Evolutionary conservation across 1,284 basidiomycete genomes (phyloP), one percentile per base, ranked within the genome.

Genomic region (Anthracocystis setariae): DNA sequence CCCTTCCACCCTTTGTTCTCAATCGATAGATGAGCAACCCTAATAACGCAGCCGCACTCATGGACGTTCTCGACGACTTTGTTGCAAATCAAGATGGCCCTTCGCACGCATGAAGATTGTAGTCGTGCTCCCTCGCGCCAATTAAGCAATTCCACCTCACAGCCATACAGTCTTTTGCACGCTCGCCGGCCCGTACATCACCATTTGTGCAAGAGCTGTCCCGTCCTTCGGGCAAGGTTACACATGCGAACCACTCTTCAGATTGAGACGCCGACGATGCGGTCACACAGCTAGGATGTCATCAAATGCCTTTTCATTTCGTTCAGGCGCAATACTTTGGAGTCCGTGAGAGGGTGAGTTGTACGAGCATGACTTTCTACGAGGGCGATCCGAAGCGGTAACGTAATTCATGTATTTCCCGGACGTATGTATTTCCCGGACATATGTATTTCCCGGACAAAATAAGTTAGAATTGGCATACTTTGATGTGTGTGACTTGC

Each of bases 41-140:
- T 12, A 72, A 67, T 52, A 72, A 72, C 32, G 69, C 69, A 29
- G 69, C 59, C 12, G 60, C 63, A n/a, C 56, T 72, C 8, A 72
- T 72, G 69, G 69, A 72, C 42, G 69, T 67, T 32, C 59, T 72
- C 35, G 55, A 63, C 39, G 51, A 72, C 27, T 71, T 71, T 40
- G 62, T 71, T 8, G 15, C 40, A 39, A 32, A 56, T 2, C 44
- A 37, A 53, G 61, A 61, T 18, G 45, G 15, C 24, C 42, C 48
- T 40, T 44, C 52, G 13, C 32, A 55, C 20, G 63, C 63, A 39
- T 66, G 24, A 21, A 3, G 8, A 42, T 21, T 12, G 29, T 12
- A 29, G 7, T 29, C 12, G 21, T 18, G 9, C 18, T 18, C 39
- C 10, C 8, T 18, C 18, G 9, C 8, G 18, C 12, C 20, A 12